phyloP scores from a whole-genome alignment of 176 grass and related monocot genomes.

The Carex pumila region DNA sequence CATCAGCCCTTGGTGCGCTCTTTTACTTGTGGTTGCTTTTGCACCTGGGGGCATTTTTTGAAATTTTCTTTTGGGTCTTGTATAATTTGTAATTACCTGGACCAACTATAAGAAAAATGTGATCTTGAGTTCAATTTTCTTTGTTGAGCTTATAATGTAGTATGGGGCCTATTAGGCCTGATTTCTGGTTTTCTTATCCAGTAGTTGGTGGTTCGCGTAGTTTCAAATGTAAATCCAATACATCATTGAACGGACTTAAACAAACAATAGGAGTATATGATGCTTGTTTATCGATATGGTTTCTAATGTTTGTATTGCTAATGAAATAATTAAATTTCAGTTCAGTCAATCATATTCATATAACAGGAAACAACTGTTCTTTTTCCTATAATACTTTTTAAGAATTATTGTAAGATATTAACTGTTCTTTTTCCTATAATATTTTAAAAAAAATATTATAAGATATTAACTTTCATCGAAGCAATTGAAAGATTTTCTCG shows the following conservation, averaged over 20 bases:
- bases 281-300: not conserved
- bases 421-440: no score
- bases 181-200: not conserved
- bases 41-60: conserved; percentile 3
- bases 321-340: not conserved
- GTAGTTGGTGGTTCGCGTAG: not conserved
- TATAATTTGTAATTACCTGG: not conserved
- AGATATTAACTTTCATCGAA: not conserved
- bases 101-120: not conserved
- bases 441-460: no score
- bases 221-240: not conserved
- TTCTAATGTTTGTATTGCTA: not conserved
- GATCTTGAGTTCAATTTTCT: not conserved
- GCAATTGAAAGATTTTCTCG: not conserved
- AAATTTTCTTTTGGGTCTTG: not conserved
- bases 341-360: not conserved
- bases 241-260: not conserved
- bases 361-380: no score
- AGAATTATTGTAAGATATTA: not conserved
- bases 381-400: no score
- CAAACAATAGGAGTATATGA: not conserved
- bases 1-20: not conserved
- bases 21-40: not conserved
- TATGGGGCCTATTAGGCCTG: not conserved
- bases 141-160: not conserved